phyloP scores from a whole-genome alignment of 345 rosid species.

The Populus tremula region DNA sequence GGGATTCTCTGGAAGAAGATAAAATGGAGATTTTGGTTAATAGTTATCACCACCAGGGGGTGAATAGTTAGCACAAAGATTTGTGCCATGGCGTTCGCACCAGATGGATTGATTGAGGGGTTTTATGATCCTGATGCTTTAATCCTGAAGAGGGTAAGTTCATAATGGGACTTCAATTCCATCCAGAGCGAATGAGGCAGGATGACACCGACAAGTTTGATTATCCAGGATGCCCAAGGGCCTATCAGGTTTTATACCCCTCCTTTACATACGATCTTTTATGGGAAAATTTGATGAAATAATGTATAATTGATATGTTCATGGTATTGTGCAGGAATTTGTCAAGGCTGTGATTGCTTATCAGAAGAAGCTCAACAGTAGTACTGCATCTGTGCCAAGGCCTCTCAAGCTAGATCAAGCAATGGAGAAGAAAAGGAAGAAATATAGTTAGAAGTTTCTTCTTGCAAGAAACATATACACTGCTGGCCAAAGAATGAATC shows the following conservation, averaged over 20 bases:
- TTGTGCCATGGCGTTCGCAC: constrained; percentile 76
- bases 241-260: constrained; percentile 54
- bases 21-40: constrained; percentile 68
- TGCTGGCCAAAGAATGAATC: constrained; percentile 37
- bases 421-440: constrained; percentile 62
- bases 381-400: constrained; percentile 39
- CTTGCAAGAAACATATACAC: constrained; percentile 59
- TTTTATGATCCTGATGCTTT: constrained; percentile 78
- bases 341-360: constrained; percentile 81
- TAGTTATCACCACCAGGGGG: constrained; percentile 92
- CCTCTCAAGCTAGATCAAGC: constrained; percentile 46
- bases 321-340: constrained; percentile 55
- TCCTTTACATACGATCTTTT: background rate
- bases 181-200: constrained; percentile 78
- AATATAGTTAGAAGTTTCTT: constrained; percentile 58
- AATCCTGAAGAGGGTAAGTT: constrained; percentile 77
- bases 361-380: constrained; percentile 67
- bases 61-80: constrained; percentile 66
- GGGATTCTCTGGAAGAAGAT: constrained; percentile 50
- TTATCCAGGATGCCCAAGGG: constrained; percentile 73
- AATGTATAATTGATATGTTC: background rate
- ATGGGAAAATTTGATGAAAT: background rate
- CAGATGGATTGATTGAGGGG: constrained; percentile 85
- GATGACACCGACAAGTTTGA: constrained; percentile 56
- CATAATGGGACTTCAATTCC: constrained; percentile 82